Base-by-base conservation (phyloP, 345 rosid genomes). In the Salix dunnii region DNA sequence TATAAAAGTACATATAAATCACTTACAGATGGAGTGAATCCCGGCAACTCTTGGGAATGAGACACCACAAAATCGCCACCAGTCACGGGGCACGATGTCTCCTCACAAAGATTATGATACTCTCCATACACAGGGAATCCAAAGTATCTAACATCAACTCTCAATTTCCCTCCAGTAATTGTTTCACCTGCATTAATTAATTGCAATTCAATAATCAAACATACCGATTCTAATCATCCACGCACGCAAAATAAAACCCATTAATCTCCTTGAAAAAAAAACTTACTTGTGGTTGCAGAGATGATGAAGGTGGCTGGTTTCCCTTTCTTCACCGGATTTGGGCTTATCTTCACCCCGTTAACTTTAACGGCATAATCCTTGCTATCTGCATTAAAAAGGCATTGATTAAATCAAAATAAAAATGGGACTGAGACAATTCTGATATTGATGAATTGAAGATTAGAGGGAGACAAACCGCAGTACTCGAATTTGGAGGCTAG, bases 21-120 rank as follows among this genome's bases (percentile, higher is more conserved):
- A 87, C 98, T 89, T 86, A 95, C 99, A 61, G 96, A 98, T 30
- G 98, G 99, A 46, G 99, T 96, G 70, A 40, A 90, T 76, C 90
- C 93, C 0, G 98, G 97, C 55, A 96, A 84, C 75, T 84, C 89
- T 90, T 96, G 94, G 1, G 98, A 85, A 74, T 96, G 99, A 35
- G 91, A 60, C n/a, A 93, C 91, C 78, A 90, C 78, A 76, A 96
- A 96, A 73, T 93, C 90, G n/a, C 99, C 97, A 53, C 60, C 81
- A 20, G 95, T 53, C 18, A 93, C 94, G 18, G 97, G 97, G 86
- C 97, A 91, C 40, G 82, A 85, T 7, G 99, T 96, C 89, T 93
- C 95, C 14, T 76, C 79, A 53, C 97, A 89, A 74, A 96, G 97
- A 77, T 92, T 86, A 84, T 92, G 93, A 25, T 89, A 86, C 90